These are phyloP conservation scores for Kwoniella heveanensis DNA, from an alignment of 768 basidiomycete species.

Conservation along the genomic window DNA sequence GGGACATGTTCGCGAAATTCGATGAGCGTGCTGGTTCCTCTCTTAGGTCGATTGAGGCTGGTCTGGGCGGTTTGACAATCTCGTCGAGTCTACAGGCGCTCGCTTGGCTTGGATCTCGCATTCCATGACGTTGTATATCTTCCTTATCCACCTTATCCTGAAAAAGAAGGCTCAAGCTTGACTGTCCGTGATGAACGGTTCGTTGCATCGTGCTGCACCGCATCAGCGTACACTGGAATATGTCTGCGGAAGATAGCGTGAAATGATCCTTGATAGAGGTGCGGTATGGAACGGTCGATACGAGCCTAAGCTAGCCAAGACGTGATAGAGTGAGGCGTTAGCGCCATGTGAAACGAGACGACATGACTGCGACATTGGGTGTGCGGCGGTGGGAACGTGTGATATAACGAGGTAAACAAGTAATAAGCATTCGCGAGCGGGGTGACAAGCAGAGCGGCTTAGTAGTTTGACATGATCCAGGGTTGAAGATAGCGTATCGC, in stretches of 20 bases:
- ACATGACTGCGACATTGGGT: not conserved
- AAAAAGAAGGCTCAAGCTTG: not conserved
- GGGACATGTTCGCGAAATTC: not conserved
- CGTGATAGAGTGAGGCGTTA: not conserved
- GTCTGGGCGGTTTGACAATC: slow-evolving; percentile 3
- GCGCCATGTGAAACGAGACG: not conserved
- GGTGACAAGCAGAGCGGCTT: too few relatives aligned
- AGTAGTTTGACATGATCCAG: too few relatives aligned
- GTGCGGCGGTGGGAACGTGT: too few relatives aligned
- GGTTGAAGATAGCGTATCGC: too few relatives aligned
- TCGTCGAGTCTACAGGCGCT: slow-evolving; percentile 1
- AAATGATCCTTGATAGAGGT: not conserved
- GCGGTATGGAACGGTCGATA: not conserved
- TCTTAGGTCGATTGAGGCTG: not conserved
- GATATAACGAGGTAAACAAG: too few relatives aligned
- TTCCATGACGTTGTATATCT: not conserved
- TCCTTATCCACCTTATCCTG: not conserved
- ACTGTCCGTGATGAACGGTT: too few relatives aligned
- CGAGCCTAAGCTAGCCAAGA: not conserved
- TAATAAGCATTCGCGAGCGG: too few relatives aligned
- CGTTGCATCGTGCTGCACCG: not conserved
- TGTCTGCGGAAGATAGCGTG: not conserved
- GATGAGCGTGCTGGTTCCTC: not conserved
- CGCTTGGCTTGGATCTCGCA: too few relatives aligned
- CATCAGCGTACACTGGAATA: not conserved